These are phyloP conservation scores for Fusarium bactridioides DNA, from an alignment of 2,329 filamentous ascomycete species.

Conservation along the genomic window DNA sequence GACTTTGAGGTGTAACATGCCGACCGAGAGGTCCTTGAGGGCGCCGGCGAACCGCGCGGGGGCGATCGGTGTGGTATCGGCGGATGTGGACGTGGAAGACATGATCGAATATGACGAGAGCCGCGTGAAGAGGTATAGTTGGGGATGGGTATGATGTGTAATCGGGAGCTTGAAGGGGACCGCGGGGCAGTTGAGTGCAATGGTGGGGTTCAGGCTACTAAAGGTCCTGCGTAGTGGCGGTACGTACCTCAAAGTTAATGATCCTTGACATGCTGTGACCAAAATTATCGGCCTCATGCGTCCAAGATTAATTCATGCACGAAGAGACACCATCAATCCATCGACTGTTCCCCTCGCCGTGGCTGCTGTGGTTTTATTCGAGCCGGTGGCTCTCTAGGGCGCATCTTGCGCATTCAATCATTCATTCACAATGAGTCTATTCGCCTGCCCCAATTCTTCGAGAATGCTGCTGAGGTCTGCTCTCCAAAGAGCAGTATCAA, in stretches of 20 bases:
- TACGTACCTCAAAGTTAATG: slow-evolving; percentile 29
- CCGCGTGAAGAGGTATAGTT: background rate
- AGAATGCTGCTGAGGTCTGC: slow-evolving; percentile 43
- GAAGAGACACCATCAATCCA: slow-evolving; percentile 32
- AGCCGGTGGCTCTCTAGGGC: slow-evolving; percentile 36
- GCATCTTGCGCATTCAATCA: slow-evolving; percentile 34
- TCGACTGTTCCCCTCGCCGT: slow-evolving; percentile 5
- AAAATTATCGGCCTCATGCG: slow-evolving; percentile 36
- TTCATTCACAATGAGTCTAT: slow-evolving; percentile 40
- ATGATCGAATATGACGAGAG: slow-evolving; percentile 49
- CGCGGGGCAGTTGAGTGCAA: slow-evolving; percentile 23
- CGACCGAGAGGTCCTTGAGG: slow-evolving; percentile 70
- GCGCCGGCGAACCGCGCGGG: slow-evolving; percentile 71
- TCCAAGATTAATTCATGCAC: slow-evolving; percentile 41
- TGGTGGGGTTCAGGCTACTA: slow-evolving; percentile 37
- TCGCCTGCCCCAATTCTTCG: slow-evolving; percentile 42
- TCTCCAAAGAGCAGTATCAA: slow-evolving; percentile 37
- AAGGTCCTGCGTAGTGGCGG: slow-evolving; percentile 5
- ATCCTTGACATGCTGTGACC: slow-evolving; percentile 14
- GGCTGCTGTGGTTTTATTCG: slow-evolving; percentile 30
- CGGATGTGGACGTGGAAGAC: slow-evolving; percentile 62
- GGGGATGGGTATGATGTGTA: background rate
- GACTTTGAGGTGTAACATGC: slow-evolving; percentile 75
- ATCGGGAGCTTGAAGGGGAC: background rate
- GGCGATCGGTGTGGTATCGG: slow-evolving; percentile 67